These are phyloP conservation scores for Penicillium vulpinum DNA, from an alignment of 2,329 filamentous ascomycete genomes.

Conservation along the genomic window DNA sequence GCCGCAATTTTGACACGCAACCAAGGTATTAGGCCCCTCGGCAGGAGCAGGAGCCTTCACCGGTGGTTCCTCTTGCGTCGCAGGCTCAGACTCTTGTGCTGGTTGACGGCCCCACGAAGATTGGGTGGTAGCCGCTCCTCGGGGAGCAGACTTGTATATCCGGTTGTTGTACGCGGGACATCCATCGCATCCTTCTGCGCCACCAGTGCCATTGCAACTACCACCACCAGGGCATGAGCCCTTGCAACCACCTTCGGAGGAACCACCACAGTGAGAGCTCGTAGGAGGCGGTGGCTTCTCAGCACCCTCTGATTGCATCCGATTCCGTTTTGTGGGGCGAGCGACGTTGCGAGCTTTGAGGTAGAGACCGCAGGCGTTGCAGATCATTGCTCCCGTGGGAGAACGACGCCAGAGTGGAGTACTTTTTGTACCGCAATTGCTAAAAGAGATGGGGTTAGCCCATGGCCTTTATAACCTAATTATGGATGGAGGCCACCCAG, in stretches of 20 bases:
- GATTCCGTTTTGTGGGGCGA: conserved; percentile 86
- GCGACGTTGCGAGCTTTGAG: conserved; percentile 89
- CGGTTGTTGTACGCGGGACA: conserved; percentile 98
- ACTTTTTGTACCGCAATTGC: conserved; percentile 91
- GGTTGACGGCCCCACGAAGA: conserved; percentile 35
- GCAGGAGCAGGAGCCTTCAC: conserved; percentile 21
- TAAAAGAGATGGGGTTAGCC: conserved; percentile 41
- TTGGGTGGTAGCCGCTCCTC: conserved; percentile 40
- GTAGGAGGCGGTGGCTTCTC: conserved; percentile 28
- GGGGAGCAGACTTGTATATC: conserved; percentile 76
- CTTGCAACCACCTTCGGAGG: conserved; percentile 46
- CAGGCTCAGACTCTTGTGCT: conserved; percentile 27
- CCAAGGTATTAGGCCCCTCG: conserved; percentile 58
- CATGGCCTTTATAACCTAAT: background rate
- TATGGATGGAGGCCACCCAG: background rate
- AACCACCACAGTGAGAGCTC: conserved; percentile 34
- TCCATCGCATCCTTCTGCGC: conserved; percentile 89
- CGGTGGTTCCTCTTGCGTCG: conserved; percentile 26
- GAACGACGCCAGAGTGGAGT: conserved; percentile 95
- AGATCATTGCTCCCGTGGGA: conserved; percentile 89
- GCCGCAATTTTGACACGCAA: conserved; percentile 94
- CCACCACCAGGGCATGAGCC: conserved; percentile 97
- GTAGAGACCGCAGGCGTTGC: conserved; percentile 96
- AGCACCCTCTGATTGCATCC: conserved; percentile 41
- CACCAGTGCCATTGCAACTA: conserved; percentile 92